Evolutionary conservation across 257 asterid genomes (phyloP).

Genomic region (Petunia secreta): DNA sequence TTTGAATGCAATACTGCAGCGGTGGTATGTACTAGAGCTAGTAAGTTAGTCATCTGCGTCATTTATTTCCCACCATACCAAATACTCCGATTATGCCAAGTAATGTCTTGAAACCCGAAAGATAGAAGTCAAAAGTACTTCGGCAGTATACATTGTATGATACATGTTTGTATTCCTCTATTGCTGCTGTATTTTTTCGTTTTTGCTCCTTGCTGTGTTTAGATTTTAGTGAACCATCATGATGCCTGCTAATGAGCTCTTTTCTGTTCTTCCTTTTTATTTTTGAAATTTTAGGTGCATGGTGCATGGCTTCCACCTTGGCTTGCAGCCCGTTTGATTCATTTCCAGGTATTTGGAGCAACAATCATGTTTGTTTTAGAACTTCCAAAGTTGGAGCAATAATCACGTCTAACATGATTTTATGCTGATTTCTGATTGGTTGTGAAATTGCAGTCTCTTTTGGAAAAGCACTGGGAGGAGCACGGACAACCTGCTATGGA

Average conservation of each 20-base stretch:
- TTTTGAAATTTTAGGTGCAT: conserved; percentile 51
- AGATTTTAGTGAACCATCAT: neutral
- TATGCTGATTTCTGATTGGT: conserved; percentile 18
- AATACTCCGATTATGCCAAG: neutral
- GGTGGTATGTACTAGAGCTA: neutral
- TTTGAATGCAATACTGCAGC: neutral
- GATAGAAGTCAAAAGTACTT: neutral
- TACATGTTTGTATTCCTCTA: neutral
- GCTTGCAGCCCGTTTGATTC: conserved; percentile 58
- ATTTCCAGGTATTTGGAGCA: conserved; percentile 51
- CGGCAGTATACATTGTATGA: neutral
- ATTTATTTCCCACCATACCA: neutral
- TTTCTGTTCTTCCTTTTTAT: neutral
- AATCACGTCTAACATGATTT: neutral
- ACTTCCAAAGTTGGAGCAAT: neutral
- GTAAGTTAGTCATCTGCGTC: neutral
- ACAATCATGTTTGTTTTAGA: neutral
- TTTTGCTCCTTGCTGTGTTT: neutral
- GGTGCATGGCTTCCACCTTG: conserved; percentile 96
- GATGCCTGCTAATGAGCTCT: conserved; percentile 4
- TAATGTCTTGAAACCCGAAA: neutral
- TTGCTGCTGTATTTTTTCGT: neutral
- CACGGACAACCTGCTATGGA: conserved; percentile 85
- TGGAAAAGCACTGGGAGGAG: conserved; percentile 75
- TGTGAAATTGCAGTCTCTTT: conserved; percentile 47